Conservation (phyloP, 306 rosid species). For the barrel medic (Medicago truncatula) region MtrunA17r5.0-ANR NC_053045.1:32421001-32421500, state of each 20-base stretch:
- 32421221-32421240: conserved; percentile 37
- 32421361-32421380: conserved; percentile 64
- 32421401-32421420: conserved; percentile 43
- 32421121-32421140: conserved; percentile 35
- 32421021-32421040: too few relatives aligned
- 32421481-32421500: too few relatives aligned
- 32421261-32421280: neutral
- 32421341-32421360: conserved; percentile 77
- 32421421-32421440: neutral
- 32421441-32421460: too few relatives aligned
- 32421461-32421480: too few relatives aligned
- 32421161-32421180: conserved; percentile 30
- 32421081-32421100: neutral
- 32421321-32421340: conserved; percentile 44
- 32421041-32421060: too few relatives aligned
- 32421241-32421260: conserved; percentile 20
- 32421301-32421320: conserved; percentile 41
- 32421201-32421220: conserved; percentile 32
- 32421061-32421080: too few relatives aligned
- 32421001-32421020: too few relatives aligned
- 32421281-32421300: conserved; percentile 44
- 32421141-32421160: conserved; percentile 43
- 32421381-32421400: conserved; percentile 36
- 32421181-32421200: conserved; percentile 19
- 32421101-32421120: neutral